Evolutionary conservation across 306 rosid genomes (phyloP), one percentile per base, ranked within the genome.

Genomic region (Carpinus fangiana): DNA sequence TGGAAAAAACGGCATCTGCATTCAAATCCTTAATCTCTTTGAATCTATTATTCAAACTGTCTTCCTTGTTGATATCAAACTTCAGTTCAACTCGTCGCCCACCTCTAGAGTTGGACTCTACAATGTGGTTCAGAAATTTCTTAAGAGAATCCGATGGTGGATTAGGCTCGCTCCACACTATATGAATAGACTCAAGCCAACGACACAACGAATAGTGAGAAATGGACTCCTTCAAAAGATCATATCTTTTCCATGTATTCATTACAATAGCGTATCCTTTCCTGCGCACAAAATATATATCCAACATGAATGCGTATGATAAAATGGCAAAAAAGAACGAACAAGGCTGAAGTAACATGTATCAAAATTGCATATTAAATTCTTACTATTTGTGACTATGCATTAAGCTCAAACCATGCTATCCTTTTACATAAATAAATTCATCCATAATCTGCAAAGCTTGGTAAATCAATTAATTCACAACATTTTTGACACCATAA

Each of bases 231-330:
- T 90, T 93, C 86, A 95, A 73, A 10, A 95, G 96, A 90, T 95
- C 99, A 64, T 95, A 86, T 82, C 99, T 88, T 85, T 95, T 95
- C 99, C 99, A 95, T 34, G 99, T 95, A 88, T 95, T 95, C 88
- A 95, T 95, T 62, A 95, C 85, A 59, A 95, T 91, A 61, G 97
- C 80, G 76, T 90, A 95, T 50, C 98, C 93, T 85, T 83, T 93
- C 90, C 99, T 95, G 88, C n/a, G 41, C 56, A 43, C 64, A 80
- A 62, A 41, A 67, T 17, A 73, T 73, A 62, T 17, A 78, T 38
- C 52, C 23, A 72, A 59, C 74, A 34, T 61, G 65, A 82, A 43
- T 14, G 20, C 54, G 45, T 31, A 55, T 61, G 34, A 47, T 55
- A 4, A 38, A 4, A 38, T 38, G 41, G 41, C 4, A 75, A 52